Evolutionary conservation across 164 flowering plant genomes (phyloP).

Genomic region (Amborella trichopoda): DNA sequence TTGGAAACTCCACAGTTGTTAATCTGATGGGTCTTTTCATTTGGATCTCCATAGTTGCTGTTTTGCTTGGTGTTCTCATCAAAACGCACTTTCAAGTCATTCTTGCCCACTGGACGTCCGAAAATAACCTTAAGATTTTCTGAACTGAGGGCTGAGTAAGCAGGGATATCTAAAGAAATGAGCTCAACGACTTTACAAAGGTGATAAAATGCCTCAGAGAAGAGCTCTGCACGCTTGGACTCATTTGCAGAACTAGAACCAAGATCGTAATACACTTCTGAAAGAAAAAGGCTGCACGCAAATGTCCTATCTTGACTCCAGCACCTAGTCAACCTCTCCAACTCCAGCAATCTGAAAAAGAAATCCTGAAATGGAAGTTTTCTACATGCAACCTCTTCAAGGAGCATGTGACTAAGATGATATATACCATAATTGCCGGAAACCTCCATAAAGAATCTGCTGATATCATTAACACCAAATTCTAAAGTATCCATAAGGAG

Average conservation of each 20-base stretch:
- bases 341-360: constrained; percentile 54
- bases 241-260: constrained; percentile 34
- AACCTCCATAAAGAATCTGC: constrained; percentile 33
- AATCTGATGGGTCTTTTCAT: too few species aligned
- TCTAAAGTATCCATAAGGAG: constrained; percentile 18
- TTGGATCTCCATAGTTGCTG: too few species aligned
- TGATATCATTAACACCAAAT: constrained; percentile 33
- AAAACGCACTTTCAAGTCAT: too few species aligned
- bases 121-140: constrained; percentile 3
- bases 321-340: constrained; percentile 72
- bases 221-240: constrained; percentile 27
- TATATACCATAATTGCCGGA: constrained; percentile 74
- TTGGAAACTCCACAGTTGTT: too few species aligned
- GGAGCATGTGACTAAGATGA: constrained; percentile 71
- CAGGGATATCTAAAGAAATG: constrained; percentile 48
- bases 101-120: background rate
- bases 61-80: too few species aligned
- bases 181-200: constrained; percentile 82
- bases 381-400: constrained; percentile 51
- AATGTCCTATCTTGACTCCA: constrained; percentile 66
- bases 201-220: constrained; percentile 62
- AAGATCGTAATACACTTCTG: constrained; percentile 75
- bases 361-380: constrained; percentile 32
- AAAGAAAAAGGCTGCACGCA: constrained; percentile 80
- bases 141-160: constrained; percentile 11